Base-by-base conservation (phyloP, 164 flowering plant species). In the Chimonanthus praecox region DNA sequence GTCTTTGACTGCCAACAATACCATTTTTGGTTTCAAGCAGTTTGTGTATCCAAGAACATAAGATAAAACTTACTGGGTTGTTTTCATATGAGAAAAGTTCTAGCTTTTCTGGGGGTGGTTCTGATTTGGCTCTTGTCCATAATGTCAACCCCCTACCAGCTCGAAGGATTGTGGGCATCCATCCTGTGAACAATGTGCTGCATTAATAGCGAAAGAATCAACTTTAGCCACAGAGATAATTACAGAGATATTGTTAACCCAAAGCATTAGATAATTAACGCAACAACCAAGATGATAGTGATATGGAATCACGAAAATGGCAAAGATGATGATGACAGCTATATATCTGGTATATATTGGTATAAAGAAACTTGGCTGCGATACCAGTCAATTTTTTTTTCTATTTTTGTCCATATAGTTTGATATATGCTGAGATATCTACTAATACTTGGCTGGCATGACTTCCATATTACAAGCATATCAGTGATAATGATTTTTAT, bases 131-230 rank as follows among this genome's bases (percentile, higher is more conserved):
- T 71, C 80, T 86, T 63, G 79, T 86, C 93, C 96, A 91, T 43
- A 89, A 71, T 21, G 84, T 81, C 96, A 91, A 86, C 74, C 96
- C 90, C 80, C 92, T 84, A 20, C 93, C 96, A 8, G 96, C 93
- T 83, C 96, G 83, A 66, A 89, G 84, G 78, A 91, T 78, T 47
- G 96, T 91, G 61, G 96, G 96, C 79, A 91, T 74, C 96, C 96
- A 91, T 74, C 96, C 96, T 5, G 93, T 88, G 75, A 89, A 54
- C 64, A 91, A 58, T 54, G 93, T 91, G 85, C 93, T 91, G 85
- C 51, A 74, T 63, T 66, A 69, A 73, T 68, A 21, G 16, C 21
- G 46, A 64, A 70, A 2, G 45, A 51, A 47, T 51, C 45, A 49
- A 7, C 15, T 18, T 72, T 47, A 72, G 71, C 43, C 45, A 15